Percentiles rank a stretch among this genome's conserved stretches.
These are phyloP conservation scores for Micromonas commoda DNA, from an alignment of 139 green algal species.

Conservation along the genomic window DNA sequence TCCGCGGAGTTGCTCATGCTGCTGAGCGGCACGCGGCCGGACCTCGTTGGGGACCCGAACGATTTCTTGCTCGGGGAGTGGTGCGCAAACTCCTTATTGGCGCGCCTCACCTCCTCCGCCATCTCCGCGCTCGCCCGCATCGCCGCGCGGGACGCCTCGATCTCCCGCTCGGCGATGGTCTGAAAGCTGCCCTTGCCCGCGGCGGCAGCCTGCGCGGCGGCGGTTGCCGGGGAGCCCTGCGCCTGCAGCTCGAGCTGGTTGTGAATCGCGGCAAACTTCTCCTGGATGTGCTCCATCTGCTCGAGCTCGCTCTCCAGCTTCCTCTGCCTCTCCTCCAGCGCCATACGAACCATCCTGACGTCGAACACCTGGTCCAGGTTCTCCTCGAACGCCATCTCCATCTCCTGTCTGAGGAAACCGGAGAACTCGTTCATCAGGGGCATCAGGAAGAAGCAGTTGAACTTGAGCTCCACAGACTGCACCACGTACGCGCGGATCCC, in stretches of 20 bases:
- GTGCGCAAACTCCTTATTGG: slow-evolving; percentile 15
- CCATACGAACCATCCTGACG: slow-evolving; percentile 48
- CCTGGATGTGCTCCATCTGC: slow-evolving; percentile 78
- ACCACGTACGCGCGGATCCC: slow-evolving; percentile 89
- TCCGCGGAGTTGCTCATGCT: background rate
- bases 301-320: slow-evolving; percentile 33
- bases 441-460: slow-evolving; percentile 99
- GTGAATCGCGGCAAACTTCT: slow-evolving; percentile 85
- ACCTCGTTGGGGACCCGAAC: background rate
- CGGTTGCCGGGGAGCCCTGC: background rate
- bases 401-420: slow-evolving; percentile 64
- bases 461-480: slow-evolving; percentile 76
- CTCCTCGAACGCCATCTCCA: slow-evolving; percentile 75
- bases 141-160: background rate
- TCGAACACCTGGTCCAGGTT: slow-evolving; percentile 86
- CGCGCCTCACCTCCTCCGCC: background rate
- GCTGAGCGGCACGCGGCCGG: background rate
- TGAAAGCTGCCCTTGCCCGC: background rate
- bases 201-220: background rate
- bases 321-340: slow-evolving; percentile 15
- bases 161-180: slow-evolving; percentile 6
- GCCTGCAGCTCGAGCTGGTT: slow-evolving; percentile 12
- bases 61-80: background rate
- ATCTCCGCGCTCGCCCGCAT: background rate
- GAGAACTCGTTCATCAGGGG: slow-evolving; percentile 85